Percentiles rank a stretch among this genome's conserved stretches.
Evolutionary conservation across 148 eudicot genomes (phyloP).

Genomic region (Hydrangea macrophylla): DNA sequence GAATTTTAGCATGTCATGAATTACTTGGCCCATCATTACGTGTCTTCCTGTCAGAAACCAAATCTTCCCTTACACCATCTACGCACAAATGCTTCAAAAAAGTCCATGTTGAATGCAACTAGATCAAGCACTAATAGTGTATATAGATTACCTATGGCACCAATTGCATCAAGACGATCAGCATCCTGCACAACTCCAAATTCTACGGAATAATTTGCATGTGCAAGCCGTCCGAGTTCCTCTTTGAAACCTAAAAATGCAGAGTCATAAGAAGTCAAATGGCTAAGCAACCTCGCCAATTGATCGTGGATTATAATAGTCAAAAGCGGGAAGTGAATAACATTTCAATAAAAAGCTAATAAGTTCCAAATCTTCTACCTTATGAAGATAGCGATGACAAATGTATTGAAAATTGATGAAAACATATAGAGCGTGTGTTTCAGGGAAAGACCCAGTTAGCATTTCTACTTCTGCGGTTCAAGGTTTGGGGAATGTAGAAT

Average conservation of each 20-base stretch:
- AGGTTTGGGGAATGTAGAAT: too few species aligned
- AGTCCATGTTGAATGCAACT: not conserved
- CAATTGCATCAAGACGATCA: slow-evolving; percentile 98
- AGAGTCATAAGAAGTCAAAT: slow-evolving; percentile 1
- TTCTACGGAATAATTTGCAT: slow-evolving; percentile 41
- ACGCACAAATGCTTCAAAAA: not conserved
- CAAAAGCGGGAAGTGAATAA: not conserved
- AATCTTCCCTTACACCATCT: not conserved
- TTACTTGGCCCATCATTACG: not conserved
- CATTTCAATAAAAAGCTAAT: too few species aligned
- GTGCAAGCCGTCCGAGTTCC: slow-evolving; percentile 52
- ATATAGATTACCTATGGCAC: slow-evolving; percentile 75
- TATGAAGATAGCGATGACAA: too few species aligned
- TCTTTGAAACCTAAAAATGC: slow-evolving; percentile 80
- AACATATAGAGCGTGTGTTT: too few species aligned
- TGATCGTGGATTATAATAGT: not conserved
- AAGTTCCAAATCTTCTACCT: too few species aligned
- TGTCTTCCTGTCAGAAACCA: not conserved
- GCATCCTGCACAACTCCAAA: slow-evolving; percentile 99
- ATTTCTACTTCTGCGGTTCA: too few species aligned
- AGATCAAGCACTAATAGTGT: not conserved
- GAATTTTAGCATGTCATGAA: not conserved
- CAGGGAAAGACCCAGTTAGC: too few species aligned
- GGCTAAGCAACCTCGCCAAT: not conserved
- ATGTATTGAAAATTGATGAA: too few species aligned